A percentile compares a stretch with the other conserved stretches of the same genome.
phyloP scores from a whole-genome alignment of 768 basidiomycete species.

The Paxillus ammoniavirescens region DNA sequence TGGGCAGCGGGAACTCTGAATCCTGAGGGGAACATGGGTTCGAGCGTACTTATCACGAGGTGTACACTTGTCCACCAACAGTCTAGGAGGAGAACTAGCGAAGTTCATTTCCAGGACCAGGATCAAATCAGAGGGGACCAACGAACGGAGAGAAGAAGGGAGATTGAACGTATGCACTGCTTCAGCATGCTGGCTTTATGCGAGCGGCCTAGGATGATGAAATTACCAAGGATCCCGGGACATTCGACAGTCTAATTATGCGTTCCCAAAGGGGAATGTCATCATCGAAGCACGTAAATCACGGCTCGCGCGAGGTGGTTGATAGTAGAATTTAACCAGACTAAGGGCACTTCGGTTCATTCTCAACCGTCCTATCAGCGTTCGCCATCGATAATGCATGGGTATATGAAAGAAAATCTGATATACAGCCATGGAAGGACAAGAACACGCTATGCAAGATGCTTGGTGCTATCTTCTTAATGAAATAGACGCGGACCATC shows the following conservation, averaged over 20 bases:
- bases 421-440: slow-evolving; percentile 8
- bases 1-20: slow-evolving; percentile 17
- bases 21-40: slow-evolving; percentile 28
- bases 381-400: slow-evolving; percentile 12
- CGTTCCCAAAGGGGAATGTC: slow-evolving; percentile 1
- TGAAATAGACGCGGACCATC: slow-evolving; percentile 19
- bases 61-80: slow-evolving; percentile 33
- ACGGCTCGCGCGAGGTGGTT: slow-evolving; percentile 8
- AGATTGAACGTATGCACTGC: neutral
- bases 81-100: slow-evolving; percentile 22
- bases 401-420: slow-evolving; percentile 23
- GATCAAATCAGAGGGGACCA: neutral
- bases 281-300: slow-evolving; percentile 27
- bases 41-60: slow-evolving; percentile 33
- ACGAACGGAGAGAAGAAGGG: neutral
- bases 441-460: neutral
- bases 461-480: slow-evolving; percentile 9
- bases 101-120: slow-evolving; percentile 14
- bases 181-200: slow-evolving; percentile 21
- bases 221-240: slow-evolving; percentile 2
- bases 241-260: slow-evolving; percentile 17
- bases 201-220: slow-evolving; percentile 12
- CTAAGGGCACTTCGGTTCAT: slow-evolving; percentile 18
- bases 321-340: neutral
- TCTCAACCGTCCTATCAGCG: slow-evolving; percentile 13